Base-by-base conservation (phyloP, 805 yeast species). In the Wickerhamomyces hampshirensis region DNA sequence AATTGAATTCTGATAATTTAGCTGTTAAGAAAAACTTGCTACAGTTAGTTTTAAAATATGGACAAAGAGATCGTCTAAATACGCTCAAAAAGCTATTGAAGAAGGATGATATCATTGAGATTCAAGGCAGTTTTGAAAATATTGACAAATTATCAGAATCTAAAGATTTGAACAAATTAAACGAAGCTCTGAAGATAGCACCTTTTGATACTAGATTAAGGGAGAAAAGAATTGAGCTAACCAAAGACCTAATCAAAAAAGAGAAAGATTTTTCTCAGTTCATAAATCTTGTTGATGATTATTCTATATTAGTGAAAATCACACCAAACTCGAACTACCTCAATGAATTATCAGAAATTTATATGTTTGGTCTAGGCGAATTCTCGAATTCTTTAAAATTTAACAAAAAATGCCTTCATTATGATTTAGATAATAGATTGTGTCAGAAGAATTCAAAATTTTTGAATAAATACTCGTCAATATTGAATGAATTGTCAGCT, bases 391-490 rank as follows among this genome's bases (percentile, higher is more conserved):
- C 83, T 0, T 59, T 73, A 48, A 66, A 58, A 40, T 65, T 68
- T 27, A 65, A 80, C 18, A 73, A 80, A 46, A 77, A 73, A 44
- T 88, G 97, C 55, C 62, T 91, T 33, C 77, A 83, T 37, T 69
- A 76, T 30, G 91, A 91, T 57, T 84, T 86, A 58, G 96, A 86
- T 43, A 72, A 70, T 45, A 61, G 62, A 18, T 62, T 59, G 3
- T 87, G 95, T 57, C 75, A 78, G 21, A 60, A 53, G 13, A 50
- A 71, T 21, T 72, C 84, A 9, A 73, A 80, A 47, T 56, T 77
- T n/a, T 63, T 63, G 38, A 65, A 73, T 21, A 73, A 69, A 39
- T 60, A 77, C 40, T 59, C 53, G 26, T 30, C 21, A 34, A 38
- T 49, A 43, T 53, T 50, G 30, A 53, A 29, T 42, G 63, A 55